Base-by-base conservation (phyloP, 805 yeast species). In the Scheffersomyces coipomensis region DNA sequence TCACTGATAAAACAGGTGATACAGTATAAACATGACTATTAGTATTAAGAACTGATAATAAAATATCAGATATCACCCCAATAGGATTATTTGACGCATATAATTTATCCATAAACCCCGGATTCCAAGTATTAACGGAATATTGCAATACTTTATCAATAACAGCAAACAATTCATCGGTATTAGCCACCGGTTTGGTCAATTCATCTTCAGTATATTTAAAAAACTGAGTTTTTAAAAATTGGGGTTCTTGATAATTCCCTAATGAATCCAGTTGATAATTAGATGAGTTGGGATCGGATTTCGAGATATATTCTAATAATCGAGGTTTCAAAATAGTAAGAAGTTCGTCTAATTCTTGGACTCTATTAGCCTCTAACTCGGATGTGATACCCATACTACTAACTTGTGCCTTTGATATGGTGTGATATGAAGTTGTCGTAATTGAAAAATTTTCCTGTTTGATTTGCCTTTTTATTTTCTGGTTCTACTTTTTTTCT, bases 81-180 rank as follows among this genome's bases (percentile, higher is more conserved):
- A 86, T 81, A 1, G 95, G 90, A 53, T 86, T 87, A 19, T 87
- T 86, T n/a, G 87, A 78, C 0, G 95, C 95, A 49, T 87, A 87
- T 40, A 87, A 66, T 58, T 87, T 87, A 56, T 88, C 96, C 65
- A 87, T 62, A 53, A 87, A 87, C 1, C 95, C 95, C 0, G 87
- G 83, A 55, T 84, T 85, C 95, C 95, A 88, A 0, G 95, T 88
- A 37, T 82, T 85, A 29, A 85, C 88, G 0, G 91, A 83, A 51
- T 81, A 75, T 35, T 75, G 62, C 45, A 87, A 62, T 1, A 87
- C 75, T 32, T 69, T 57, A 43, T 84, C 81, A 38, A 84, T 73
- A 3, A 75, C 65, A 2, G 53, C 54, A 29, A 76, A 55, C 4
- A 86, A 68, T 22, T 66, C 60, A 3, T 58, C 44, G 30, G 65